Base-by-base conservation (phyloP, 2,329 filamentous ascomycete species). In the Aspergillus sojae region DNA sequence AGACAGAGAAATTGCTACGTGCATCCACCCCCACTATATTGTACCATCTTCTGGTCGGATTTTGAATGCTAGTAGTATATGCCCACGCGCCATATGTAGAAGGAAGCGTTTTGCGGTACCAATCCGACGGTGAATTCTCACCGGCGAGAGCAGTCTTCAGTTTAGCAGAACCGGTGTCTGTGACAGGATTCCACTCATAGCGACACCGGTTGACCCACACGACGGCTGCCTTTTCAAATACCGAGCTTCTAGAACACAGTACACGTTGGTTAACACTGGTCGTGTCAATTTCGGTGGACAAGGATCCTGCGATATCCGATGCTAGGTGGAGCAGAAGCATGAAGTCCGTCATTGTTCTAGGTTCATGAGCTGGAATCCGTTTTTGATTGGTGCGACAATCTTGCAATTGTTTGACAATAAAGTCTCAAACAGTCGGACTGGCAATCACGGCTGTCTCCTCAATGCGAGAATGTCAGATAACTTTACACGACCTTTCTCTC, bases 401-500 rank as follows among this genome's bases (percentile, higher is more conserved):
- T 36, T 55, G 52, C 3, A 26, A 21, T 41, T 26, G 11, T 41
- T 34, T 32, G 21, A 19, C 34, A 26, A 9, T 32, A 52, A n/a
- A 32, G 28, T 34, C 28, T 34, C 48, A 10, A 21, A 60, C 59
- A 56, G 32, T 54, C 58, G 14, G 28, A 45, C 19, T 19, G 34
- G 16, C 39, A 53, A 57, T 65, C 46, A 70, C 55, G 57, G 23
- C 21, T 64, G 59, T 55, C 67, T 69, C 45, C 64, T 71, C 55
- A 74, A 63, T 45, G 65, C 66, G 19, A 94, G 74, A 46, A 96
- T 91, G 67, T 88, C 87, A 16, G 80, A 80, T 41, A 96, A 75
- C 68, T 83, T 88, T 32, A 96, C 81, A 60, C 82, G 80, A 1
- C 91, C 92, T 76, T 94, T 95, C 14, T 90, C 91, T 32, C 93